Evolutionary conservation across 2,329 filamentous ascomycete species (phyloP), one percentile per base, ranked within the genome.

Genomic region (Madurella mycetomatis): DNA sequence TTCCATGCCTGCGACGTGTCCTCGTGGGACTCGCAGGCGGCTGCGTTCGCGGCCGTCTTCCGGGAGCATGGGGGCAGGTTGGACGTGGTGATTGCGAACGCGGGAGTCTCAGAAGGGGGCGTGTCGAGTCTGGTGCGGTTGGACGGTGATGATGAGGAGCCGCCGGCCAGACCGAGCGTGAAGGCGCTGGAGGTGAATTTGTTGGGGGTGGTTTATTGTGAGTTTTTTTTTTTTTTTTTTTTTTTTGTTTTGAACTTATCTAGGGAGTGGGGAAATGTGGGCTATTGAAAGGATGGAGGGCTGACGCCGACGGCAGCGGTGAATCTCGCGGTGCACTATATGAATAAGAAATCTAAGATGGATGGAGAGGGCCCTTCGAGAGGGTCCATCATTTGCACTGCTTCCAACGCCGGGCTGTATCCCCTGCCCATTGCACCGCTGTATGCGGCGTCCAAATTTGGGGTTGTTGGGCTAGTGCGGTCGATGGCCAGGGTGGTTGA

Each of bases 321-420:
- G 19, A 77, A 79, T 58, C 64, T 81, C 11, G 77, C 71, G 0
- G 69, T 71, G 8, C 71, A 79, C 58, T 81, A 81, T 56, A 75
- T 81, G 66, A 67, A 69, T 18, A 76, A 74, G 60, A 79, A 77
- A 2, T 60, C 66, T 1, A 55, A 66, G 11, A 30, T 51, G 12
- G 53, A 62, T 56, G 13, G 47, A 41, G 4, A 61, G 12, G 57
- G 59, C 25, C 17, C 17, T 1, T 64, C 70, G n/a, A 68, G 70
- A 25, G 76, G 77, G 0, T 70, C 69, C 7, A 77, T 81, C 41
- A 70, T 81, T 48, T 80, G 77, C 67, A 81, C 78, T 0, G 73
- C 78, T 0, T 80, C 77, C 4, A 80, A 79, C 61, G 77, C 76
- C 1, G 78, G 78, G 0, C 48, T 81, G 1, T 81, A 81, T 57